phyloP scores from a whole-genome alignment of 2,329 filamentous ascomycete genomes.

The Tympanopsis confertula region DNA sequence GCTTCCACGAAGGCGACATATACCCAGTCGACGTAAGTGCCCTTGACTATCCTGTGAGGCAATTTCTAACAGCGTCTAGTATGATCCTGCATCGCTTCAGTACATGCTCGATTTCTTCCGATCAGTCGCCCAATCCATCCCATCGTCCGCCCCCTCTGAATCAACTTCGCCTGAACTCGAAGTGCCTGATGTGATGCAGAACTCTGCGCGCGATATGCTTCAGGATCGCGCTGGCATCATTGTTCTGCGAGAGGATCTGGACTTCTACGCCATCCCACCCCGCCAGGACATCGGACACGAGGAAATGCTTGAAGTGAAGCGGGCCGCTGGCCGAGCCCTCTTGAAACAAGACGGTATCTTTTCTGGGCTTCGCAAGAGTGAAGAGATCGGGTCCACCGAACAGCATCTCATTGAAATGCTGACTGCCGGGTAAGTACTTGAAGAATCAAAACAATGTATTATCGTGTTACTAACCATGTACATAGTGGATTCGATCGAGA shows the following conservation, averaged over 20 bases:
- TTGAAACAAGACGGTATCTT: conserved; percentile 90
- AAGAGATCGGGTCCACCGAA: conserved; percentile 91
- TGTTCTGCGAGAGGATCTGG: conserved; percentile 85
- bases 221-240: conserved; percentile 89
- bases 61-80: conserved; percentile 43
- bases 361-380: conserved; percentile 84
- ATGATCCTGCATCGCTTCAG: conserved; percentile 88
- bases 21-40: conserved; percentile 89
- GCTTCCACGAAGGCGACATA: conserved; percentile 82
- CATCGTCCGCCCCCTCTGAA: conserved; percentile 54
- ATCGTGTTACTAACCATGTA: neutral
- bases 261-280: conserved; percentile 94
- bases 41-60: neutral
- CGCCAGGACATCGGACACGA: conserved; percentile 68
- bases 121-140: conserved; percentile 90
- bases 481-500: conserved; percentile 88
- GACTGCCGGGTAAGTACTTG: conserved; percentile 70
- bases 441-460: neutral
- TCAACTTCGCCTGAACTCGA: conserved; percentile 50
- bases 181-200: conserved; percentile 56
- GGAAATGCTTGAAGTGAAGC: conserved; percentile 94
- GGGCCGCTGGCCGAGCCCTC: conserved; percentile 77
- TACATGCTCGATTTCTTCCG: conserved; percentile 99
- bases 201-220: conserved; percentile 51
- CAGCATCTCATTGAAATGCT: conserved; percentile 99